Conservation (phyloP, 2,329 filamentous ascomycete genomes). For the Geosmithia putterillii region DNA sequence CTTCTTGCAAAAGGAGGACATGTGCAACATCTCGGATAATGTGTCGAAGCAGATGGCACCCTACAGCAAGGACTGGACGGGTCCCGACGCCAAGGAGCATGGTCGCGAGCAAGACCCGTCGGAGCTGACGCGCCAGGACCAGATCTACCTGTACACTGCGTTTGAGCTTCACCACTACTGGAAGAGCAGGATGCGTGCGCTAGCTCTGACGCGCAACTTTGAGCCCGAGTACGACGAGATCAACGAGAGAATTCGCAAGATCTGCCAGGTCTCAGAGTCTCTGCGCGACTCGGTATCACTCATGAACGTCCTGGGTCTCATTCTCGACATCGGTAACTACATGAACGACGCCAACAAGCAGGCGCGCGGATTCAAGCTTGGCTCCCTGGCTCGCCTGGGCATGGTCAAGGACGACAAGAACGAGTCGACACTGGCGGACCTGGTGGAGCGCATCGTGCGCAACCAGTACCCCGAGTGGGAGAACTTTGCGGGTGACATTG, state of each 20-base stretch:
- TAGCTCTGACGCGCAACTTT: slow-evolving; percentile 71
- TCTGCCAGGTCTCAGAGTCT: slow-evolving; percentile 81
- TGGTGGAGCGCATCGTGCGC: slow-evolving; percentile 91
- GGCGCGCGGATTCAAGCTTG: slow-evolving; percentile 93
- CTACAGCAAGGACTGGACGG: slow-evolving; percentile 94
- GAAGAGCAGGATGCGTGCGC: slow-evolving; percentile 92
- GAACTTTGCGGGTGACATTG: slow-evolving; percentile 73
- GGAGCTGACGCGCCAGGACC: slow-evolving; percentile 88
- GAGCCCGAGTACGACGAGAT: slow-evolving; percentile 90
- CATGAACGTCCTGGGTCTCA: slow-evolving; percentile 92
- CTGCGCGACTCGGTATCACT: slow-evolving; percentile 82
- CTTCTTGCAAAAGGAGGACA: slow-evolving; percentile 82
- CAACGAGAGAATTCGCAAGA: slow-evolving; percentile 68
- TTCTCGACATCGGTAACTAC: slow-evolving; percentile 97
- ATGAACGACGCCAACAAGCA: slow-evolving; percentile 99
- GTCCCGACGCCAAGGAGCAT: slow-evolving; percentile 66
- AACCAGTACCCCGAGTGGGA: slow-evolving; percentile 97
- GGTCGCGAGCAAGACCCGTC: slow-evolving; percentile 72
- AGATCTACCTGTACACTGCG: slow-evolving; percentile 86
- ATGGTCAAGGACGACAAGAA: slow-evolving; percentile 99
- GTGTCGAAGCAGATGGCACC: slow-evolving; percentile 83
- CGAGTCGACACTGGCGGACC: slow-evolving; percentile 86
- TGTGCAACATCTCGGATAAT: slow-evolving; percentile 88
- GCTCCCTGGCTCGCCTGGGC: slow-evolving; percentile 78
- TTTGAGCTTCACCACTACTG: slow-evolving; percentile 96